Evolutionary conservation across 2,329 filamentous ascomycete species (phyloP), one percentile per base, ranked within the genome.

Genomic region (Clarireedia hainanense): DNA sequence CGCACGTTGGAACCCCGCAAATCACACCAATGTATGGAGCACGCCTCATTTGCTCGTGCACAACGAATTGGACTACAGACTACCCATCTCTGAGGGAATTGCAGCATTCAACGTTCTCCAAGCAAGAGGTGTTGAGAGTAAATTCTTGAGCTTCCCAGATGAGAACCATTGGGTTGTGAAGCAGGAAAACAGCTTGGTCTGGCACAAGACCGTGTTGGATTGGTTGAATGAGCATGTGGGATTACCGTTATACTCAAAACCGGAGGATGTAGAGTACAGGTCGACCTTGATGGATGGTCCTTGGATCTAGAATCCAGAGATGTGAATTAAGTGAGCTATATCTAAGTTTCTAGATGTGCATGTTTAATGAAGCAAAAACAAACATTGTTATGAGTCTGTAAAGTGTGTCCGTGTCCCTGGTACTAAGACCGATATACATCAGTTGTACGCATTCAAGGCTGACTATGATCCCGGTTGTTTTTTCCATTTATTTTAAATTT

Each of bases 21-120:
- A 74, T 51, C 75, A 77, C 53, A 76, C 80, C 43, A 72, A 77
- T 36, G 78, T 91, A 61, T 96, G 91, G 91, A 74, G 79, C 1
- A 96, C 91, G 1, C 91, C 92, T 1, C 85, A 91, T 71, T 76
- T 96, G 60, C 83, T 92, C 58, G 89, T 96, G 55, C 91, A 96
- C 71, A 91, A 83, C 65, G 88, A 92, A 64, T 77, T 91, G 26
- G 91, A 96, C 70, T 96, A 95, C 68, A 81, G 91, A 14, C 75
- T 96, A 27, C 85, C 89, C 1, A 84, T 96, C 50, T 83, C 86
- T 0, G 91, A 96, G 80, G 76, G 91, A 0, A 66, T 85, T 40
- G 76, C 76, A 1, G 78, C 80, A 6, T 85, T 84, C 65, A 81
- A 85, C 5, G 9, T 55, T 15, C 39, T 55, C n/a, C 81, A 87